Evolutionary conservation across 164 flowering plant genomes (phyloP), one percentile per base, ranked within the genome.

Genomic region (Paratinospora sagittata): DNA sequence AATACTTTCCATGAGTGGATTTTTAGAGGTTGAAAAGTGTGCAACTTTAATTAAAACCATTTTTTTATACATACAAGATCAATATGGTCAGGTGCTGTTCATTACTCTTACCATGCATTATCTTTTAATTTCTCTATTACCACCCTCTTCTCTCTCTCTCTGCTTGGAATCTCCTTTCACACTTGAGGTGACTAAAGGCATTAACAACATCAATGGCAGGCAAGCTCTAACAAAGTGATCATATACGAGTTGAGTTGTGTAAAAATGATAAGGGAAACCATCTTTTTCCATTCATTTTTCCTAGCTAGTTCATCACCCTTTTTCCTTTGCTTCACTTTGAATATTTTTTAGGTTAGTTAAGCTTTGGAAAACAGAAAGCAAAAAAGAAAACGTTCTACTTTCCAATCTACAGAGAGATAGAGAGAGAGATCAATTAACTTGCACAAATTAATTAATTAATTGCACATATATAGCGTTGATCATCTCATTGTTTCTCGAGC

Each of bases 1-100:
- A 30, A 77, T 75, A 75, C 86, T 83, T 83, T 81, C 52, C 75
- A 70, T 64, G 70, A 62, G 57, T 49, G 41, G 74, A n/a, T 55
- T 30, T 78, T 70, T 64, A 66, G 71, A 60, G 58, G 64, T 76
- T 71, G 58, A 72, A 65, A 84, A 84, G 76, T 47, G 63, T 41
- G 19, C 36, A 8, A 65, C 81, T 81, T 84, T 84, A 58, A 6
- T 74, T 65, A 30, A 30, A 30, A 30, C 34, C 34, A 30, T 30
- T 30, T 75, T 78, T 75, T 67, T 74, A 78, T 34, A 34, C 80
- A 81, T 65, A 8, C 16, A 47, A 47, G 55, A 80, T 80, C 34
- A 30, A 30, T 30, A 30, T 4, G 85, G 79, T 73, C 47, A 24
- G 57, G 47, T 65, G 30, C 39, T 66, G 71, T 70, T 65, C 39